phyloP scores from a whole-genome alignment of 1,139 yeast species.

The Diutina siamensis region DNA sequence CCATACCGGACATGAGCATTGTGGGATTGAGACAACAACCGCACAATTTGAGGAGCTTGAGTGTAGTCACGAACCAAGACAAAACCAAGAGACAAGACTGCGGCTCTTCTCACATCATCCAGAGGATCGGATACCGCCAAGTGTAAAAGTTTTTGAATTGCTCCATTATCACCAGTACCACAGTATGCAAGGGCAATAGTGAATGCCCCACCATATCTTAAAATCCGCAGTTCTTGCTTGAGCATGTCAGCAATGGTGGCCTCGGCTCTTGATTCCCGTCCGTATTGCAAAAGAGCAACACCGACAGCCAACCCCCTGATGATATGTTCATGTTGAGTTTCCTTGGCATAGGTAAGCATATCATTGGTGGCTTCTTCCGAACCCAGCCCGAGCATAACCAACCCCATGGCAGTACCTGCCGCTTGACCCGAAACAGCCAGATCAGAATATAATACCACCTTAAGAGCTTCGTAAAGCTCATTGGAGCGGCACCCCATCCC shows the following conservation, averaged over 20 bases:
- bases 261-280: slow-evolving; percentile 77
- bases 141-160: slow-evolving; percentile 78
- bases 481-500: slow-evolving; percentile 86
- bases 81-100: slow-evolving; percentile 91
- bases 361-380: slow-evolving; percentile 60
- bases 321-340: slow-evolving; percentile 92
- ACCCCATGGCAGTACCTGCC: slow-evolving; percentile 93
- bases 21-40: slow-evolving; percentile 84
- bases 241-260: slow-evolving; percentile 55
- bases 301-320: slow-evolving; percentile 88
- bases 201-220: slow-evolving; percentile 94
- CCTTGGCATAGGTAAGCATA: slow-evolving; percentile 87
- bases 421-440: slow-evolving; percentile 95
- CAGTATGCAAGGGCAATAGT: slow-evolving; percentile 93
- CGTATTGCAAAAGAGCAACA: slow-evolving; percentile 75
- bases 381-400: slow-evolving; percentile 93
- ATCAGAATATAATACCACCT: slow-evolving; percentile 77
- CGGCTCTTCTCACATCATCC: slow-evolving; percentile 94
- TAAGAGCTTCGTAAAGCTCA: slow-evolving; percentile 70
- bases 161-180: slow-evolving; percentile 86
- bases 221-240: slow-evolving; percentile 66
- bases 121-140: slow-evolving; percentile 94
- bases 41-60: slow-evolving; percentile 92
- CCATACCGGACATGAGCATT: slow-evolving; percentile 98
- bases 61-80: slow-evolving; percentile 82